Percentiles rank a stretch among this genome's conserved stretches.
Conservation (phyloP, 495 filamentous ascomycete species). For the Tuber calosporum region DNA sequence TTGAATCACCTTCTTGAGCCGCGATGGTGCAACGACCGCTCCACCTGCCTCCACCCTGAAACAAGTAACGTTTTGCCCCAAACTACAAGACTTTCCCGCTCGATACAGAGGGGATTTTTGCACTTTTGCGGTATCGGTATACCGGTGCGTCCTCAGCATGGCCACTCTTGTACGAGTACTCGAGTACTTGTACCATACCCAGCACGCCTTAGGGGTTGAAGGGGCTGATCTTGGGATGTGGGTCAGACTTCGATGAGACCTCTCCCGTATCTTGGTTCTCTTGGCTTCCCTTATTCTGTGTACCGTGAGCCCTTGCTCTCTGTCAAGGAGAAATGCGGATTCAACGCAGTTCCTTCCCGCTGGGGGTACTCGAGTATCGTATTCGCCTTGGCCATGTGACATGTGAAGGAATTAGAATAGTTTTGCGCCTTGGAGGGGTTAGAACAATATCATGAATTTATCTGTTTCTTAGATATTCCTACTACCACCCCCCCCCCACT, state of each 20-base stretch:
- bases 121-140: background rate
- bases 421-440: background rate
- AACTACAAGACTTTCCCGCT: background rate
- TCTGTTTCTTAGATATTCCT: conserved; percentile 16
- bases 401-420: background rate
- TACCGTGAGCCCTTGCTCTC: conserved; percentile 12
- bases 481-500: conserved; percentile 3
- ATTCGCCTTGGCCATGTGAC: background rate
- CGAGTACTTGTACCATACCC: background rate
- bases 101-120: background rate
- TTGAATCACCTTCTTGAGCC: background rate
- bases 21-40: background rate
- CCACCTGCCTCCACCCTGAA: background rate
- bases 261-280: conserved; percentile 10
- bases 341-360: background rate
- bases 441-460: background rate
- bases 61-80: background rate
- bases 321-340: conserved; percentile 3
- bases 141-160: background rate
- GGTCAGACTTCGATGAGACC: conserved; percentile 29
- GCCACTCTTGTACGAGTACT: background rate
- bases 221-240: background rate
- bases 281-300: conserved; percentile 15
- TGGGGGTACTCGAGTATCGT: too few species aligned
- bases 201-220: conserved; percentile 1